Evolutionary conservation across 2,329 filamentous ascomycete species (phyloP), one percentile per base, ranked within the genome.

Genomic region (Cercospora zeae-maydis): DNA sequence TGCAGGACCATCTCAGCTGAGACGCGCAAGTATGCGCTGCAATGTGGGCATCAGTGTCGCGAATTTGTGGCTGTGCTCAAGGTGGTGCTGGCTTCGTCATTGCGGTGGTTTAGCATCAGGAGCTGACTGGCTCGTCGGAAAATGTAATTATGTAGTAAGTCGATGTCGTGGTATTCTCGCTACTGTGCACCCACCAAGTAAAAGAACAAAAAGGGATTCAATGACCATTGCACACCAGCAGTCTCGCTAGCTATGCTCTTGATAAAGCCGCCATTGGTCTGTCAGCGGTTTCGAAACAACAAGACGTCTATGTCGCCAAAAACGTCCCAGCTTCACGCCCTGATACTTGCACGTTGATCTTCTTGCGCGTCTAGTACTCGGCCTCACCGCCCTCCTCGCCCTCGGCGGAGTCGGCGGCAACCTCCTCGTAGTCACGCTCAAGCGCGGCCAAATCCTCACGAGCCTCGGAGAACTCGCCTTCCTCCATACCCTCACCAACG

Each of bases 401-500:
- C 77, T 93, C 93, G 74, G 96, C 81, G 67, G 92, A 96, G 81
- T 98, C 93, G 75, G 92, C 91, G 69, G 92, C 93, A 76, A 98
- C 95, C 83, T 99, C 95, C 83, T 97, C 93, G 83, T 99, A 99
- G 79, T 99, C 93, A 73, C 93, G 89, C 87, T 99, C 95, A 68
- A 99, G 86, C 73, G 95, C 95, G 78, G 95, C 95, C 79, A 99
- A 84, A 83, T 99, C 95, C 84, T 99, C 95, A 79, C 95, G 93
- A 69, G 95, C 95, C 85, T 99, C 95, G 62, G 92, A 96, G 87
- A 99, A 99, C 82, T 99, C 95, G 81, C 95, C 95, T 81, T 99
- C 95, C 86, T 99, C 95, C 95, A 99, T 99, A 88, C 95, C 95
- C 86, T 98, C 95, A 83, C 95, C 95, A 77, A 99, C 95, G 76